A percentile compares a stretch with the other conserved stretches of the same genome.
Conservation (phyloP, 805 yeast species). For the Monosporozyma solicola region DNA sequence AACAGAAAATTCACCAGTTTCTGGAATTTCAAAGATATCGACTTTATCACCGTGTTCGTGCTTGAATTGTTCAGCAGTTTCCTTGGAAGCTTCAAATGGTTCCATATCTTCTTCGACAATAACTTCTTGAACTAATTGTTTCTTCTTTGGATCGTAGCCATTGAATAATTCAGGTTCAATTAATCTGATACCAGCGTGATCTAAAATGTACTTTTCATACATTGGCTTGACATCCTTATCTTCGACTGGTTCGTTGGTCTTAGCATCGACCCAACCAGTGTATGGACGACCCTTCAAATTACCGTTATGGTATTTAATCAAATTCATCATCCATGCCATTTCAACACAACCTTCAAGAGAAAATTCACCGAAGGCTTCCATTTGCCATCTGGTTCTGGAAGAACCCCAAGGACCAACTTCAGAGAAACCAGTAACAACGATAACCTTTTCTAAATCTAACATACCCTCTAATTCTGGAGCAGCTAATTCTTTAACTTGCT, state of each 20-base stretch:
- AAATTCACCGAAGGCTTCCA: slow-evolving; percentile 92
- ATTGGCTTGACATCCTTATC: slow-evolving; percentile 88
- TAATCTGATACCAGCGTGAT: slow-evolving; percentile 93
- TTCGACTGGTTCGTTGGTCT: slow-evolving; percentile 85
- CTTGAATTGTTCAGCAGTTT: slow-evolving; percentile 85
- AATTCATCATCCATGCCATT: slow-evolving; percentile 99
- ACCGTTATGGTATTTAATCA: slow-evolving; percentile 92
- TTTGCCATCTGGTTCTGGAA: slow-evolving; percentile 98
- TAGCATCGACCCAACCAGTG: slow-evolving; percentile 96
- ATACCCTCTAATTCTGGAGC: slow-evolving; percentile 75
- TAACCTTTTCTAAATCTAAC: slow-evolving; percentile 82
- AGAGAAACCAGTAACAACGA: slow-evolving; percentile 95
- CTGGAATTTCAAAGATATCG: slow-evolving; percentile 82
- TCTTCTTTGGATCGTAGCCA: slow-evolving; percentile 92
- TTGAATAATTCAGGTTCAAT: slow-evolving; percentile 91
- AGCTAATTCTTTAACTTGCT: slow-evolving; percentile 57
- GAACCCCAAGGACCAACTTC: slow-evolving; percentile 99
- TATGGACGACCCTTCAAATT: slow-evolving; percentile 53
- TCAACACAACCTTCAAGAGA: slow-evolving; percentile 96
- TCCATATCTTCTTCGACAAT: slow-evolving; percentile 95
- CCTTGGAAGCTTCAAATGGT: slow-evolving; percentile 89
- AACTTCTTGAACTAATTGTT: slow-evolving; percentile 89
- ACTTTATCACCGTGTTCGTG: slow-evolving; percentile 89
- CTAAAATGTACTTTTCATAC: slow-evolving; percentile 82
- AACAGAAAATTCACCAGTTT: slow-evolving; percentile 87